These are phyloP conservation scores for Cyclotella kingstonii DNA, from an alignment of 108 stramenopile species.

Conservation along the genomic window DNA sequence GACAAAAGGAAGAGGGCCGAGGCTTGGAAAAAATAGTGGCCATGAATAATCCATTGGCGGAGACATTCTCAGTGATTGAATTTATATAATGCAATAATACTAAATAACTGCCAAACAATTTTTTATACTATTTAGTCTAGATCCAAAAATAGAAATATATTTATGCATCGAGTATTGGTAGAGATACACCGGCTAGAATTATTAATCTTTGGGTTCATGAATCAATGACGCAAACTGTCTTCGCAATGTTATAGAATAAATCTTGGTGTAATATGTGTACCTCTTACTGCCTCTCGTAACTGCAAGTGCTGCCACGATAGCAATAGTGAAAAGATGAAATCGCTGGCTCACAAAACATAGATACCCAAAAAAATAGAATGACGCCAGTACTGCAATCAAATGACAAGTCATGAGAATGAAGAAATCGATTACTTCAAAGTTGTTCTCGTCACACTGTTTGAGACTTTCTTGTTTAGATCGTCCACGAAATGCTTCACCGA, in stretches of 20 bases:
- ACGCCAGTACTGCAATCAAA: constrained; percentile 21
- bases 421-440: constrained; percentile 56
- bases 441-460: constrained; percentile 45
- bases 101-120: no score
- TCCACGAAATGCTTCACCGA: constrained; percentile 48
- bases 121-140: no score
- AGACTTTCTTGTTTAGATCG: constrained; percentile 40
- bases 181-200: no score
- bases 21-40: constrained; percentile 29
- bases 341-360: constrained; percentile 33
- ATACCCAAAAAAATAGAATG: constrained; percentile 47
- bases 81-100: no score
- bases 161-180: no score
- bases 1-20: constrained; percentile 36
- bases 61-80: no score
- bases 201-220: no score
- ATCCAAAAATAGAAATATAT: no score
- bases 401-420: constrained; percentile 54
- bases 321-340: constrained; percentile 25
- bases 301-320: constrained; percentile 9
- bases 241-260: constrained; percentile 46
- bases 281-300: constrained; percentile 46
- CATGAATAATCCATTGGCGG: no score
- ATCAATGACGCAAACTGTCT: constrained; percentile 34
- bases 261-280: constrained; percentile 56